A percentile compares a stretch with the other conserved stretches of the same genome.
These are phyloP conservation scores for Kodamaea sagamina DNA, from an alignment of 805 yeast species.

Conservation along the genomic window DNA sequence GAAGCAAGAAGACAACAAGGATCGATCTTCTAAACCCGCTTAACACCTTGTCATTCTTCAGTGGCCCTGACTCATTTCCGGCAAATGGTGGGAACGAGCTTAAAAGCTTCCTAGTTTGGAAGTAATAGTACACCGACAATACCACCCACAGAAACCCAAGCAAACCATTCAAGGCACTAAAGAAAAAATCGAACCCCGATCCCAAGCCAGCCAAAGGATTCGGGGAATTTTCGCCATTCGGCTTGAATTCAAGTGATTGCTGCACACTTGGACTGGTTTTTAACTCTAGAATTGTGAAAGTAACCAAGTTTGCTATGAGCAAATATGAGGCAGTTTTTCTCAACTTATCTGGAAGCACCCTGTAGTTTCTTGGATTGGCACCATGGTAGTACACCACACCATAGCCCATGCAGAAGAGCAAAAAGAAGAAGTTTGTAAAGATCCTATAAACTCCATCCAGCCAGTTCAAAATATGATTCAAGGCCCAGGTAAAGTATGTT, in stretches of 20 bases:
- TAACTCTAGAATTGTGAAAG: not conserved
- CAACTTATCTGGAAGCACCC: conserved; percentile 23
- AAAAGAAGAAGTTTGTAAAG: conserved; percentile 17
- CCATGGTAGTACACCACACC: conserved; percentile 34
- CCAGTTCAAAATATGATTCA: conserved; percentile 8
- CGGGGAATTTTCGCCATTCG: too few species aligned
- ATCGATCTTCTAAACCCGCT: conserved; percentile 30
- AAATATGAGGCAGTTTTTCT: not conserved
- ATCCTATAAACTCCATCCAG: conserved; percentile 9
- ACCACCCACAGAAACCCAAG: conserved; percentile 17
- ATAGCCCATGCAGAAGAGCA: conserved; percentile 37
- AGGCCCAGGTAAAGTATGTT: not conserved
- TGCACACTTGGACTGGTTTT: not conserved
- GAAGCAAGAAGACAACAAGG: conserved; percentile 28
- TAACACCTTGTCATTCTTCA: conserved; percentile 17
- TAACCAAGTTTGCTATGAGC: not conserved
- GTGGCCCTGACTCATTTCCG: conserved; percentile 1
- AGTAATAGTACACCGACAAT: conserved; percentile 22
- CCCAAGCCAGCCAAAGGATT: too few species aligned
- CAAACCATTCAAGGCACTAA: not conserved
- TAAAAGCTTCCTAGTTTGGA: conserved; percentile 29
- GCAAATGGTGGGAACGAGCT: conserved; percentile 30
- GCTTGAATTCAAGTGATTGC: too few species aligned
- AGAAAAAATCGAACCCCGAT: not conserved
- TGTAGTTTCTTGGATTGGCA: conserved; percentile 23